These are phyloP conservation scores for Naganishia randhawae DNA, from an alignment of 768 basidiomycete genomes.

Conservation along the genomic window DNA sequence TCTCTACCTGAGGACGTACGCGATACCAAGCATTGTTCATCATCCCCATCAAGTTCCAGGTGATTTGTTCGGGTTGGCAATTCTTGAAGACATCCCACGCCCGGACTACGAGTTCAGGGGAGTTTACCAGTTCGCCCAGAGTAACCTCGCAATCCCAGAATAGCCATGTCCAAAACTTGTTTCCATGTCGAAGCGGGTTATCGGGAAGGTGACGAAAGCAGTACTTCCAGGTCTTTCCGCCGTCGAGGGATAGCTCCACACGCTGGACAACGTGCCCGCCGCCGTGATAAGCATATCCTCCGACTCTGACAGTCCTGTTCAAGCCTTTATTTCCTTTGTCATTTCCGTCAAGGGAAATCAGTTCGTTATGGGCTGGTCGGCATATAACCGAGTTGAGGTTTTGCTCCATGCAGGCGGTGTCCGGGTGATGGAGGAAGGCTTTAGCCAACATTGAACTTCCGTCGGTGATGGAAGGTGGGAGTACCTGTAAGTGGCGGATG, in stretches of 20 bases:
- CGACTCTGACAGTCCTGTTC: conserved; percentile 13
- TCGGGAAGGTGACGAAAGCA: conserved; percentile 25
- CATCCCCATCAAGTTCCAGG: conserved; percentile 28
- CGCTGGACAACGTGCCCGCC: conserved; percentile 9
- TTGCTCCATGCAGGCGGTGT: conserved; percentile 27
- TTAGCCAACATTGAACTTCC: conserved; percentile 20
- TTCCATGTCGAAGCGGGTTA: conserved; percentile 23
- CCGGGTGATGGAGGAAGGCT: conserved; percentile 27
- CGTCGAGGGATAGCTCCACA: conserved; percentile 27
- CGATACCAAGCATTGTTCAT: conserved; percentile 31
- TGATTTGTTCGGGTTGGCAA: conserved; percentile 26
- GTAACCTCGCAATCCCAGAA: conserved; percentile 28
- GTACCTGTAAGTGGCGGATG: neutral
- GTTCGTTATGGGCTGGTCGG: conserved; percentile 21
- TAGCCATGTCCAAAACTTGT: conserved; percentile 29
- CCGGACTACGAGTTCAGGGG: conserved; percentile 17
- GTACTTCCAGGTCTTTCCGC: conserved; percentile 26
- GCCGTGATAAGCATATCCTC: conserved; percentile 25
- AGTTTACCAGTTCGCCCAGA: conserved; percentile 23
- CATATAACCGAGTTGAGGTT: conserved; percentile 25
- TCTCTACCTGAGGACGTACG: conserved; percentile 9
- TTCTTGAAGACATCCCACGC: conserved; percentile 27
- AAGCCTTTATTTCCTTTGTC: neutral
- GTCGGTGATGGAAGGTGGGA: conserved; percentile 22
- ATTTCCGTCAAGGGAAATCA: conserved; percentile 16